phyloP scores from a whole-genome alignment of 805 yeast genomes.

The Brettanomyces anomalus region DNA sequence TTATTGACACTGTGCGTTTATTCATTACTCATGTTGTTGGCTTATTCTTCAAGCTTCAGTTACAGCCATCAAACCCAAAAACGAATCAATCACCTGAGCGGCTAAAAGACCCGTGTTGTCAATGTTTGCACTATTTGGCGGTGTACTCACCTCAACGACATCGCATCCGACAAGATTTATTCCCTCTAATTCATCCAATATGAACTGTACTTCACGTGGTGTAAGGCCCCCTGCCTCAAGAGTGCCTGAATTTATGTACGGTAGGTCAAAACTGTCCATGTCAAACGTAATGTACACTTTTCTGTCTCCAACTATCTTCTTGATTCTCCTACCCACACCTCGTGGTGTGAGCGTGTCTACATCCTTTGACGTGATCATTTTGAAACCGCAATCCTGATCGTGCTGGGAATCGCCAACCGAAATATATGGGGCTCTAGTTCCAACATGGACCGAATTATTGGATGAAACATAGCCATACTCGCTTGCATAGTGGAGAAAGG shows the following conservation, averaged over 20 bases:
- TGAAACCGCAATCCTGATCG: conserved; percentile 44
- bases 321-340: conserved; percentile 29
- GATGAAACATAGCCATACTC: conserved; percentile 51
- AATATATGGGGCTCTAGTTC: conserved; percentile 55
- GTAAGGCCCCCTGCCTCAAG: conserved; percentile 71
- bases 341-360: conserved; percentile 31
- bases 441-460: conserved; percentile 48
- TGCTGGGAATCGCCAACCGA: conserved; percentile 26
- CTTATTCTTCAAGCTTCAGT: too few species aligned
- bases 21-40: too few species aligned
- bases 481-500: conserved; percentile 60
- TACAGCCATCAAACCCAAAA: conserved; percentile 38
- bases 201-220: conserved; percentile 50
- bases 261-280: conserved; percentile 63
- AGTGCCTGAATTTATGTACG: conserved; percentile 76
- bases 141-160: conserved; percentile 59
- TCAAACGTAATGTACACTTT: conserved; percentile 40
- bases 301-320: conserved; percentile 25
- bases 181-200: conserved; percentile 52
- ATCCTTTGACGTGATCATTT: conserved; percentile 36
- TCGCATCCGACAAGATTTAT: conserved; percentile 66
- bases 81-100: conserved; percentile 49
- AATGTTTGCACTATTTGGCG: conserved; percentile 53
- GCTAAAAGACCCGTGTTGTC: conserved; percentile 59
- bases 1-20: too few species aligned